Evolutionary conservation across 257 asterid genomes (phyloP).

Genomic region (Primulina eburnea): DNA sequence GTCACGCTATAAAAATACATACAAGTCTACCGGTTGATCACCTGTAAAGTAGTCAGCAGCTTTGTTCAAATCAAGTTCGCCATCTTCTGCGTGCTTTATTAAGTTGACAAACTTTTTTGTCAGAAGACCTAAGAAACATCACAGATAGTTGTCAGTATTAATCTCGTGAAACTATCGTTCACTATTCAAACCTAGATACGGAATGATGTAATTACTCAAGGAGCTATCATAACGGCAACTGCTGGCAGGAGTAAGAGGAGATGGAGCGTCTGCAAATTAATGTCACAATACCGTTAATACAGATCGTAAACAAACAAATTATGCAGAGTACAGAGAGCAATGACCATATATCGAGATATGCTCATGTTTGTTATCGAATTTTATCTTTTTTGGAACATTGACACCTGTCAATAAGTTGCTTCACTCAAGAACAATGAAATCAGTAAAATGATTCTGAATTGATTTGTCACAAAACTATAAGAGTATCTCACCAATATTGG

Average conservation of each 20-base stretch:
- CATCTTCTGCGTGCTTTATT: conserved; percentile 64
- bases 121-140: conserved; percentile 39
- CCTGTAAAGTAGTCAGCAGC: conserved; percentile 81
- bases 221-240: conserved; percentile 95
- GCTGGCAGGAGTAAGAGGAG: conserved; percentile 87
- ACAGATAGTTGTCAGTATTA: background rate
- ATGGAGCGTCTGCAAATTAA: conserved; percentile 63
- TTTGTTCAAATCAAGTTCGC: conserved; percentile 83
- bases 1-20: background rate
- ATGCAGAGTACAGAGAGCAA: background rate
- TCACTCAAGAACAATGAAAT: conserved; percentile 4
- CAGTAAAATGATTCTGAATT: background rate
- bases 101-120: conserved; percentile 50
- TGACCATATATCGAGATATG: background rate
- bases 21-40: conserved; percentile 19
- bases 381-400: background rate
- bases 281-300: conserved; percentile 11
- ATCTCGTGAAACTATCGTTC: background rate
- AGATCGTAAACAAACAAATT: background rate
- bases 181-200: background rate
- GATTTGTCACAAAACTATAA: background rate
- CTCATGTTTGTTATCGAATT: no score
- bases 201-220: conserved; percentile 48
- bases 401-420: conserved; percentile 8
- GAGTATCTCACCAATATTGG: conserved; percentile 56